Evolutionary conservation across 495 filamentous ascomycete genomes (phyloP), one percentile per base, ranked within the genome.

Genomic region (Hypoxylon intermedium): DNA sequence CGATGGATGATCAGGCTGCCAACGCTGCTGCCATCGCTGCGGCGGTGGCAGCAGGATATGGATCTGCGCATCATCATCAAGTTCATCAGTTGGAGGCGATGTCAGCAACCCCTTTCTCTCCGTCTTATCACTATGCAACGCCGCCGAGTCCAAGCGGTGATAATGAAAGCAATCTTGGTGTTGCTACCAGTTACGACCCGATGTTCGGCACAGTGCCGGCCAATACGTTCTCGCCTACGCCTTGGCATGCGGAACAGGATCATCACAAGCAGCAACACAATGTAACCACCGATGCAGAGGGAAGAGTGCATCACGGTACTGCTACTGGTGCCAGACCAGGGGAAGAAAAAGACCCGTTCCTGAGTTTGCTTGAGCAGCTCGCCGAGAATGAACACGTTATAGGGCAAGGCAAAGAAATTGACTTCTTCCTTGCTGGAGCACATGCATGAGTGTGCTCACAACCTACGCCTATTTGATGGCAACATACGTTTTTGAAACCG

Each of bases 351-450:
- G 90, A 93, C 67, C 90, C 90, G 2, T 93, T 93, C 63, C 66
- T 93, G 21, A 89, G 85, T 55, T 68, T 93, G 41, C 76, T 93
- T 30, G 89, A 93, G 68, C 89, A 92, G 74, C 73, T 93, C 52
- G 89, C 89, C 0, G 88, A 92, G 71, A 91, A 90, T 66, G 89
- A 91, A 67, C 82, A 84, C 19, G 58, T 67, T 3, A 64, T 70
- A 40, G 80, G 79, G 3, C 63, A 69, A 9, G 87, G 86, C 21
- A 89, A 84, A 65, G 88, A 91, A 67, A 63, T 89, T 54, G 87
- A 89, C 59, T 92, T 89, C 74, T 90, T 90, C 63, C 70, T 90
- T 44, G 74, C 73, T 31, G 75, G 77, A 12, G 61, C 62, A n/a
- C 68, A 69, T 33, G 60, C 36, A 33, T 71, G 36, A 61, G 38